phyloP scores from a whole-genome alignment of 2,329 filamentous ascomycete species.

The Exophiala lecanii-corni region DNA sequence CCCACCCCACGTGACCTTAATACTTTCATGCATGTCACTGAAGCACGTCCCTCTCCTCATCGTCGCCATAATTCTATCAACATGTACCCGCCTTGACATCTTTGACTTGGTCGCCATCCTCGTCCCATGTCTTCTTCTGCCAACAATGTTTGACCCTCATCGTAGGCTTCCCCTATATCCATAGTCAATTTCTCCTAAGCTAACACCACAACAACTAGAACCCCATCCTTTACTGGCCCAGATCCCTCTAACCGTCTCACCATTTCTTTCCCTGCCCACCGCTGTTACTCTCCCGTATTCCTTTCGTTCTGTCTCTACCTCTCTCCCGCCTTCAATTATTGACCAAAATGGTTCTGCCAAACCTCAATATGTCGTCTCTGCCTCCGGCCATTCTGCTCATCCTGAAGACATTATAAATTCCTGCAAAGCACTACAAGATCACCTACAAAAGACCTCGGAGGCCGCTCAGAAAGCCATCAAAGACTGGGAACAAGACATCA shows the following conservation, averaged over 20 bases:
- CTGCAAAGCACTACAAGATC: conserved; percentile 70
- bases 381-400: conserved; percentile 75
- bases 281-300: conserved; percentile 92
- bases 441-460: conserved; percentile 64
- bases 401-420: conserved; percentile 80
- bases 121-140: too few species aligned
- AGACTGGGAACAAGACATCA: conserved; percentile 63
- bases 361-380: conserved; percentile 70
- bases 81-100: too few species aligned
- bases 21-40: too few species aligned
- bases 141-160: conserved; percentile 45
- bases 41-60: too few species aligned
- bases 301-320: conserved; percentile 84
- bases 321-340: conserved; percentile 69
- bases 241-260: conserved; percentile 87
- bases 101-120: too few species aligned
- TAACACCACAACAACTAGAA: too few species aligned
- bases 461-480: conserved; percentile 64
- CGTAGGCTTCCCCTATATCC: conserved; percentile 35
- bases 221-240: conserved; percentile 87
- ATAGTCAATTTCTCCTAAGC: too few species aligned
- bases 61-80: too few species aligned
- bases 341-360: conserved; percentile 47
- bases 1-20: too few species aligned
- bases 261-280: conserved; percentile 84